A percentile compares a stretch with the other conserved stretches of the same genome.
Evolutionary conservation across 805 yeast species (phyloP).

Genomic region (Phaffomyces thermotolerans): DNA sequence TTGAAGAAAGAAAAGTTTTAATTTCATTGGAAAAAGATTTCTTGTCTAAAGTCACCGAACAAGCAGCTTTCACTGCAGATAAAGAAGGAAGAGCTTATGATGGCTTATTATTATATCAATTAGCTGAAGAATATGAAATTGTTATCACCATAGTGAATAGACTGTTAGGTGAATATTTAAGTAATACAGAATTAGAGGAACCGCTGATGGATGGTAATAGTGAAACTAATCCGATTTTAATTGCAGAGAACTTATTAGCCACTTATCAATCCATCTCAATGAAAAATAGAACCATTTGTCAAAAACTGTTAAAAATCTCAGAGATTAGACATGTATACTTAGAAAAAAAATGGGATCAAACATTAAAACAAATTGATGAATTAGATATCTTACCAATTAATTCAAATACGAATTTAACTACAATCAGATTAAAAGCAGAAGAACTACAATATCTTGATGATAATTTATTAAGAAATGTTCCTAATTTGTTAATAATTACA

Average conservation of each 20-base stretch:
- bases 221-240: constrained; percentile 36
- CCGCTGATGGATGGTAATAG: constrained; percentile 34
- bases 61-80: constrained; percentile 80
- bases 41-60: constrained; percentile 66
- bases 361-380: constrained; percentile 47
- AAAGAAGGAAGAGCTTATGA: constrained; percentile 88
- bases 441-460: constrained; percentile 61
- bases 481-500: constrained; percentile 69
- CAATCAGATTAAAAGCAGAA: constrained; percentile 60
- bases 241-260: constrained; percentile 31
- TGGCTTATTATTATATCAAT: constrained; percentile 76
- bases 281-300: constrained; percentile 60
- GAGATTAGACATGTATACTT: constrained; percentile 56
- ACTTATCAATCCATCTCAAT: constrained; percentile 52
- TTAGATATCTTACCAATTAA: constrained; percentile 62
- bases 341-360: constrained; percentile 50
- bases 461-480: constrained; percentile 68
- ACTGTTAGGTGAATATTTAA: constrained; percentile 68
- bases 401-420: constrained; percentile 21
- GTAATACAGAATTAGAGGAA: constrained; percentile 61
- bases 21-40: constrained; percentile 57
- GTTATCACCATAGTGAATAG: constrained; percentile 71
- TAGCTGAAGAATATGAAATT: constrained; percentile 80
- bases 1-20: constrained; percentile 68
- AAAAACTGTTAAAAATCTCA: constrained; percentile 56